phyloP scores from a whole-genome alignment of 2,329 filamentous ascomycete species.

The Aspergillus brasiliensis region DNA sequence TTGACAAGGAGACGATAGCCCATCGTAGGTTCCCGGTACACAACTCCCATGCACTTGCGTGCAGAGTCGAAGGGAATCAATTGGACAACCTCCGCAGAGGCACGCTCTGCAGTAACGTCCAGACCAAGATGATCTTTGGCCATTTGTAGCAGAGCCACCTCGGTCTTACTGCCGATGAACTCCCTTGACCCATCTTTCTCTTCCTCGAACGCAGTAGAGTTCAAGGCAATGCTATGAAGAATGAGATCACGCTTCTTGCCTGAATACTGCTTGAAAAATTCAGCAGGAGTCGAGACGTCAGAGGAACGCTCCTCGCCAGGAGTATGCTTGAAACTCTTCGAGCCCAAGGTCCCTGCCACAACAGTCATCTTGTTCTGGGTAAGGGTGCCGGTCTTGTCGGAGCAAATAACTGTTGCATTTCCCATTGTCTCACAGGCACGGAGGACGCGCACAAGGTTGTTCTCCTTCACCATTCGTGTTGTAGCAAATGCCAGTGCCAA shows the following conservation, averaged over 20 bases:
- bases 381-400: slow-evolving; percentile 75
- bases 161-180: slow-evolving; percentile 77
- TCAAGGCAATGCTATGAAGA: slow-evolving; percentile 47
- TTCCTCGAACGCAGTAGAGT: slow-evolving; percentile 75
- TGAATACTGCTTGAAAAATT: slow-evolving; percentile 36
- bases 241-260: slow-evolving; percentile 38
- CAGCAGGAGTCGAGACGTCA: slow-evolving; percentile 25
- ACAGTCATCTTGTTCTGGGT: slow-evolving; percentile 78
- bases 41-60: slow-evolving; percentile 65
- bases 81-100: slow-evolving; percentile 63
- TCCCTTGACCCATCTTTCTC: slow-evolving; percentile 66
- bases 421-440: slow-evolving; percentile 82
- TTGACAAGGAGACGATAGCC: slow-evolving; percentile 52
- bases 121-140: slow-evolving; percentile 68
- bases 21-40: slow-evolving; percentile 42
- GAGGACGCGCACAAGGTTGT: slow-evolving; percentile 74
- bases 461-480: slow-evolving; percentile 74
- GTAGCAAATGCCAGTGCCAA: slow-evolving; percentile 76
- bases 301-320: slow-evolving; percentile 20
- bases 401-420: slow-evolving; percentile 77
- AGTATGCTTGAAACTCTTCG: slow-evolving; percentile 57
- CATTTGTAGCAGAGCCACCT: slow-evolving; percentile 72
- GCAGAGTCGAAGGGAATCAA: slow-evolving; percentile 75
- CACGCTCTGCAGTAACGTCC: slow-evolving; percentile 65
- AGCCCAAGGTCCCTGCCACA: slow-evolving; percentile 69